phyloP scores from a whole-genome alignment of 805 yeast genomes.

The Lachancea waltii region DNA sequence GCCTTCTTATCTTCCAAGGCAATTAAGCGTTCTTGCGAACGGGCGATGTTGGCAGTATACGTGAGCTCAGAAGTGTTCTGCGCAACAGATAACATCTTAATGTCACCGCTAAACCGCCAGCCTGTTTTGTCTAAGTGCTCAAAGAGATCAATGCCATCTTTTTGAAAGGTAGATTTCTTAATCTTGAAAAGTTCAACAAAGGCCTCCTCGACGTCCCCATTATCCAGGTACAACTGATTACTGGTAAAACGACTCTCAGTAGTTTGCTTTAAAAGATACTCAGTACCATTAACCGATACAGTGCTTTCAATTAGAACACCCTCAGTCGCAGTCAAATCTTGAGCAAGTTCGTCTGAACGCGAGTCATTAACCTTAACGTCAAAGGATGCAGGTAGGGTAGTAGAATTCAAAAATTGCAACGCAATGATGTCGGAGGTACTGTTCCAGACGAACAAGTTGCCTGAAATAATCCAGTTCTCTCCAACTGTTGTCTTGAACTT shows the following conservation, averaged over 20 bases:
- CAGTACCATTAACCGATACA: slow-evolving; percentile 1
- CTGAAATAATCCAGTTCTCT: slow-evolving; percentile 56
- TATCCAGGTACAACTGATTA: slow-evolving; percentile 33
- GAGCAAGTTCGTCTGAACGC: slow-evolving; percentile 16
- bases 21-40: slow-evolving; percentile 14
- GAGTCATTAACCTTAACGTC: slow-evolving; percentile 9
- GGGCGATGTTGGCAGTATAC: slow-evolving; percentile 28
- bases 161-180: slow-evolving; percentile 13
- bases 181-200: slow-evolving; percentile 11
- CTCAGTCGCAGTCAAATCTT: slow-evolving; percentile 17
- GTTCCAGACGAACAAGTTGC: slow-evolving; percentile 51
- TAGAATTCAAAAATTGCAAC: slow-evolving; percentile 10
- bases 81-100: slow-evolving; percentile 2
- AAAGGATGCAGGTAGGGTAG: slow-evolving; percentile 8
- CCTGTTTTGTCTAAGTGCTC: slow-evolving; percentile 9
- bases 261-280: not conserved
- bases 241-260: slow-evolving; percentile 31
- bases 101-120: slow-evolving; percentile 9
- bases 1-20: slow-evolving; percentile 18
- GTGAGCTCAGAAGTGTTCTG: slow-evolving; percentile 10
- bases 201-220: slow-evolving; percentile 38
- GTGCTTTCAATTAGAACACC: slow-evolving; percentile 10
- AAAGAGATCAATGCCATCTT: slow-evolving; percentile 17
- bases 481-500: slow-evolving; percentile 33
- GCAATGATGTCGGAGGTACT: slow-evolving; percentile 37